Conservation (phyloP, 768 basidiomycete genomes). For the Lentinula lateritia region DNA sequence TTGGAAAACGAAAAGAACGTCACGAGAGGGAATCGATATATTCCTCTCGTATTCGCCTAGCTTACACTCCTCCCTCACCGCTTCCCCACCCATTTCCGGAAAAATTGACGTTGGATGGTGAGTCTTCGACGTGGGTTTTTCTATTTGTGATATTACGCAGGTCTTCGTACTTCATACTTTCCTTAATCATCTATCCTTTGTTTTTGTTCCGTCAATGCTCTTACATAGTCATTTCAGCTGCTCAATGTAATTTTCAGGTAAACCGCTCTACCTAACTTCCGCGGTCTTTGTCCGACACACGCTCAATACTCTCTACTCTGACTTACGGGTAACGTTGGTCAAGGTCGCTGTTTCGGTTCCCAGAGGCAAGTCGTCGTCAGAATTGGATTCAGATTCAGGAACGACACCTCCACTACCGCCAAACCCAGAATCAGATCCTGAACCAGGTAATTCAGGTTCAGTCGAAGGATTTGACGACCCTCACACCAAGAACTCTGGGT, state of each 20-base stretch:
- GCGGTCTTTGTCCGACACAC: conserved; percentile 2
- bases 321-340: background rate
- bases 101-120: background rate
- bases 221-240: background rate
- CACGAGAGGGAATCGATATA: background rate
- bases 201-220: background rate
- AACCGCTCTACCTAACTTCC: conserved; percentile 1
- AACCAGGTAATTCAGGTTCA: no score
- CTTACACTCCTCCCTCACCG: conserved; percentile 3
- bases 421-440: background rate
- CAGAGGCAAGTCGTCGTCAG: background rate
- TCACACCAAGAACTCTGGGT: background rate
- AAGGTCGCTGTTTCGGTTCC: conserved; percentile 1
- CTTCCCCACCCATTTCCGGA: conserved; percentile 2
- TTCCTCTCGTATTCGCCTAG: background rate
- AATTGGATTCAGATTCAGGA: background rate
- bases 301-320: conserved; percentile 1
- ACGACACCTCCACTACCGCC: background rate
- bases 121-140: background rate
- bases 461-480: no score
- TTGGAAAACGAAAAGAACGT: background rate
- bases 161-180: background rate
- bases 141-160: no score
- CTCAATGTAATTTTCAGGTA: background rate
- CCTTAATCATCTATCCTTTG: background rate